Evolutionary conservation across 2,329 filamentous ascomycete species (phyloP).

Genomic region (Fusarium liriodendri): DNA sequence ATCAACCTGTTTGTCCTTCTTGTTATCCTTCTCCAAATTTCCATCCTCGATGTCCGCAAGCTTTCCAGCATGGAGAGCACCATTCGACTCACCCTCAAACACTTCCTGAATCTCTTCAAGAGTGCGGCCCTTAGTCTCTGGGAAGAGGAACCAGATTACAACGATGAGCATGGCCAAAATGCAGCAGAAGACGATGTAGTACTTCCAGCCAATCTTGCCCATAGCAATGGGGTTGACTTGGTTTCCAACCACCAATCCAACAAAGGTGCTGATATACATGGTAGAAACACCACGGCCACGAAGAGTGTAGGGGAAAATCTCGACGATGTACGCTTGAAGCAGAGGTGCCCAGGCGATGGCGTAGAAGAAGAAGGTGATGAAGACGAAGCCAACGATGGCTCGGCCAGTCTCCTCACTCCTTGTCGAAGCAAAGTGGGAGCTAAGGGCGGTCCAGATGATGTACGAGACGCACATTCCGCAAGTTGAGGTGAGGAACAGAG

Average conservation of each 20-base stretch:
- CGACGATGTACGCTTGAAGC: constrained; percentile 43
- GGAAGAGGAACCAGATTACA: constrained; percentile 52
- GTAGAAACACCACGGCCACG: constrained; percentile 33
- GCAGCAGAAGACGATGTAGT: constrained; percentile 54
- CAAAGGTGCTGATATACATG: constrained; percentile 36
- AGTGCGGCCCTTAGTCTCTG: constrained; percentile 47
- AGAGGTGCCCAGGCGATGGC: constrained; percentile 51
- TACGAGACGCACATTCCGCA: constrained; percentile 51
- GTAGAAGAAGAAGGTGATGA: constrained; percentile 54
- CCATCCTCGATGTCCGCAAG: constrained; percentile 23
- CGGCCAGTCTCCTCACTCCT: constrained; percentile 36
- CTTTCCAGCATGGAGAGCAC: constrained; percentile 4
- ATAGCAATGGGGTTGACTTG: constrained; percentile 56
- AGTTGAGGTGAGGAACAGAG: constrained; percentile 52
- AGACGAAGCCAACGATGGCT: constrained; percentile 51
- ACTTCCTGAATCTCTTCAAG: constrained; percentile 47
- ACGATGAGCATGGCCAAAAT: constrained; percentile 47
- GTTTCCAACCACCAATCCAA: constrained; percentile 48
- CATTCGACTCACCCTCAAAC: constrained; percentile 40
- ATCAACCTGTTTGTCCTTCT: constrained; percentile 28
- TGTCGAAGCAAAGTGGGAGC: constrained; percentile 30
- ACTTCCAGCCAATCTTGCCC: constrained; percentile 51
- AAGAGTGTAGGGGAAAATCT: constrained; percentile 43
- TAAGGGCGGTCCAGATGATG: constrained; percentile 48
- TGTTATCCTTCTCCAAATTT: background rate